Percentiles rank a stretch among this genome's conserved stretches.
phyloP scores from a whole-genome alignment of 78 protist genomes.

The Speleostelium caveatum region DNA sequence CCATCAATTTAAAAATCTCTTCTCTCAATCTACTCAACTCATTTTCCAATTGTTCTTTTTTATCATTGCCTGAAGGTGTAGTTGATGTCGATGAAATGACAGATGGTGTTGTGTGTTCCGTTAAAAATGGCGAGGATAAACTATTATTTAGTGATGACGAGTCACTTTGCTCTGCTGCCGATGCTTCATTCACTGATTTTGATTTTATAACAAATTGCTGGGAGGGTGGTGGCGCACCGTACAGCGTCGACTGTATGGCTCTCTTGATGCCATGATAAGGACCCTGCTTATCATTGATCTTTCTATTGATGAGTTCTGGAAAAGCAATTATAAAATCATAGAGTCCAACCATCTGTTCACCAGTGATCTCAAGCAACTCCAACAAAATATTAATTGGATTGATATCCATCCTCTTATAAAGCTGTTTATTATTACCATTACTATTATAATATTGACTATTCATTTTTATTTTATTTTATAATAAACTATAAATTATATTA shows the following conservation, averaged over 20 bases:
- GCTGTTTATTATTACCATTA: not conserved
- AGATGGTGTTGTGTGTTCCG: not conserved
- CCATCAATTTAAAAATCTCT: constrained; percentile 5
- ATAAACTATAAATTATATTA: too few species aligned
- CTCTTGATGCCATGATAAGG: not conserved
- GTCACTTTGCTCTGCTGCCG: not conserved
- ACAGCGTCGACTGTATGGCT: not conserved
- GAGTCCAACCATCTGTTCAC: not conserved
- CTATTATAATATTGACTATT: too few species aligned
- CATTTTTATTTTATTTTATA: too few species aligned
- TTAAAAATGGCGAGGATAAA: not conserved
- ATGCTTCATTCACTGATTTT: not conserved
- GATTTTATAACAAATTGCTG: not conserved
- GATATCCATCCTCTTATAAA: not conserved
- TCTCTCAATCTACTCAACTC: constrained; percentile 33
- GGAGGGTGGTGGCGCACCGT: too few species aligned
- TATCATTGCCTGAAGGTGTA: not conserved
- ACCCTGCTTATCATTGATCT: not conserved
- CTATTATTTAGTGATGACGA: not conserved
- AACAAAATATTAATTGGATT: not conserved
- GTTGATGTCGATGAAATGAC: not conserved
- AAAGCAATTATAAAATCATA: not conserved
- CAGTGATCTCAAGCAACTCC: not conserved
- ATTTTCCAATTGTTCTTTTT: constrained; percentile 5
- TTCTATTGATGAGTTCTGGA: not conserved